Percentiles rank a stretch among this genome's conserved stretches.
phyloP scores from a whole-genome alignment of 2,329 filamentous ascomycete genomes.

The Onygenales sp. region DNA sequence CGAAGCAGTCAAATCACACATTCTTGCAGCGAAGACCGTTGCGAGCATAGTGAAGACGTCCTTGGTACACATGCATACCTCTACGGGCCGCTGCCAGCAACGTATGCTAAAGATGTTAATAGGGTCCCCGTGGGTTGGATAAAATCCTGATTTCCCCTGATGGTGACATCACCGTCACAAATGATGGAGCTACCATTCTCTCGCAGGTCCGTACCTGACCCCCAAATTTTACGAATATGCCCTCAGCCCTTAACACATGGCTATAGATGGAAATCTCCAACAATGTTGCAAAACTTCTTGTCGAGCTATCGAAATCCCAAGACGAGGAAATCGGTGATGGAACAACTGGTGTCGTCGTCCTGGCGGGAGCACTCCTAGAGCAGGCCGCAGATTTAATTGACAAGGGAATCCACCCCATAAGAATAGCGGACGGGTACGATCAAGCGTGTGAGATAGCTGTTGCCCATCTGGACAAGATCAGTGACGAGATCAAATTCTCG shows the following conservation, averaged over 20 bases:
- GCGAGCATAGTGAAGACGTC: constrained; percentile 97
- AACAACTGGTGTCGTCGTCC: constrained; percentile 92
- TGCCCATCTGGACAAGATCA: constrained; percentile 83
- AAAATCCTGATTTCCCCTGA: constrained; percentile 99
- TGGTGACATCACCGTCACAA: constrained; percentile 97
- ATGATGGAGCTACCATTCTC: constrained; percentile 95
- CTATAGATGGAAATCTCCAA: constrained; percentile 93
- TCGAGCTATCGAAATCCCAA: constrained; percentile 96
- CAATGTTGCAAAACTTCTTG: constrained; percentile 92
- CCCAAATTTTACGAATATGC: background rate
- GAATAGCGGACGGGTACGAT: constrained; percentile 97
- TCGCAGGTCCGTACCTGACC: constrained; percentile 46
- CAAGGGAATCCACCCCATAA: constrained; percentile 98
- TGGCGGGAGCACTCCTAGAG: constrained; percentile 89
- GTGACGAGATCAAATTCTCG: constrained; percentile 80
- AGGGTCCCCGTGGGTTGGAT: constrained; percentile 88
- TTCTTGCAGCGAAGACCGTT: constrained; percentile 90
- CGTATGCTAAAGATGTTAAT: constrained; percentile 1
- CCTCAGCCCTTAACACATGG: constrained; percentile 2
- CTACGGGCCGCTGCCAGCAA: background rate
- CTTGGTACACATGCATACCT: constrained; percentile 43
- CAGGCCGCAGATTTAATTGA: constrained; percentile 97
- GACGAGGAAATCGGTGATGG: constrained; percentile 98
- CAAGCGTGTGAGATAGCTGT: constrained; percentile 95
- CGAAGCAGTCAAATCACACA: constrained; percentile 97